A percentile compares a stretch with the other conserved stretches of the same genome.
Conservation (phyloP, 2,329 filamentous ascomycete species). For the Colletotrichum kahawae region DNA sequence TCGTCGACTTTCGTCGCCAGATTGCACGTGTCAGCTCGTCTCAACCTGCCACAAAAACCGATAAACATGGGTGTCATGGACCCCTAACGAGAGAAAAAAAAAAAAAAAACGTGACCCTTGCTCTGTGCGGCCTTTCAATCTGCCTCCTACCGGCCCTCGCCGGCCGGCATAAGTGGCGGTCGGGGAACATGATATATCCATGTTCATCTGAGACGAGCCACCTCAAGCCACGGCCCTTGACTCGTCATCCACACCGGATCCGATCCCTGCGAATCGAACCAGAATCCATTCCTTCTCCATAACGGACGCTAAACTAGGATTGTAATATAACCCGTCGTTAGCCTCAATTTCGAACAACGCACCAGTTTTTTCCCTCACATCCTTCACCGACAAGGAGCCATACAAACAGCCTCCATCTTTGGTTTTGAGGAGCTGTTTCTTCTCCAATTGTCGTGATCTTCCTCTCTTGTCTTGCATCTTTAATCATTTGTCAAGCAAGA, state of each 20-base stretch:
- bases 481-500: background rate
- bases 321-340: constrained; percentile 17
- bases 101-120: background rate
- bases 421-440: background rate
- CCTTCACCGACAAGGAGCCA: background rate
- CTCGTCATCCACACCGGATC: constrained; percentile 4
- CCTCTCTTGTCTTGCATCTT: background rate
- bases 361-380: background rate
- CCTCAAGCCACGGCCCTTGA: constrained; percentile 5
- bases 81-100: background rate
- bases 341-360: background rate
- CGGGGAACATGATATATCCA: constrained; percentile 6
- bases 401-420: background rate
- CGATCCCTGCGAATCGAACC: constrained; percentile 9
- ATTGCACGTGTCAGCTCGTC: constrained; percentile 11
- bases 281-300: background rate
- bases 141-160: constrained; percentile 2
- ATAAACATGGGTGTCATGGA: background rate
- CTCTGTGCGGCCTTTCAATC: background rate
- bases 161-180: background rate
- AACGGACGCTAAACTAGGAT: constrained; percentile 17
- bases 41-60: constrained; percentile 2
- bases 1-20: background rate
- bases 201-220: constrained; percentile 14
- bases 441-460: background rate